Conservation (phyloP, 1,284 basidiomycete genomes). For the Sporisorium reilianum region DNA sequence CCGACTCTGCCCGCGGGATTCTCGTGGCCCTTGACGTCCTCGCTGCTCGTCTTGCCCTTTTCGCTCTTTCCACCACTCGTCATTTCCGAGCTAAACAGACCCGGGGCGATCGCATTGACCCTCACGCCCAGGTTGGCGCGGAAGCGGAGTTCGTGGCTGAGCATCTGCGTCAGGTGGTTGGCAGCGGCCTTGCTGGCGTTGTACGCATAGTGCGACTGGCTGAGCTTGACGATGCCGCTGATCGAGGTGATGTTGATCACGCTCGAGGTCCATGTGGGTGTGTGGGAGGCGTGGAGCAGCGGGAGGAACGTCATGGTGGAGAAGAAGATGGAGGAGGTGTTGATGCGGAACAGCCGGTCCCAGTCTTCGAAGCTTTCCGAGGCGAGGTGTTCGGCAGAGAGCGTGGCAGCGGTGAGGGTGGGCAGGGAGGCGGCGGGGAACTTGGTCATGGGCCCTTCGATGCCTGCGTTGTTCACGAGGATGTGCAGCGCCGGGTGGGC, state of each 20-base stretch:
- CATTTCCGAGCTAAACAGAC: conserved; percentile 59
- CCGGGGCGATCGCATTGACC: conserved; percentile 61
- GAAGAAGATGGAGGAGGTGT: conserved; percentile 55
- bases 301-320: conserved; percentile 61
- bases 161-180: conserved; percentile 58
- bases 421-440: conserved; percentile 10
- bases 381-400: conserved; percentile 33
- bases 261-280: conserved; percentile 6
- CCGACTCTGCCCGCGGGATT: conserved; percentile 59
- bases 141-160: conserved; percentile 57
- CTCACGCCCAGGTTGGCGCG: conserved; percentile 28
- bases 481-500: conserved; percentile 47
- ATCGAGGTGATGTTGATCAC: conserved; percentile 61
- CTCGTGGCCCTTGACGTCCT: conserved; percentile 28
- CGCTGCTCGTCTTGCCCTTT: conserved; percentile 29
- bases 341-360: conserved; percentile 49
- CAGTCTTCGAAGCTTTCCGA: conserved; percentile 48
- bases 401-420: conserved; percentile 17
- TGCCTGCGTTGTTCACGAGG: conserved; percentile 61
- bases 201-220: conserved; percentile 59
- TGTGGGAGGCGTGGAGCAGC: conserved; percentile 36
- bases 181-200: conserved; percentile 61
- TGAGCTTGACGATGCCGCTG: conserved; percentile 47
- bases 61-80: conserved; percentile 31
- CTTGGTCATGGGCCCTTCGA: conserved; percentile 60